These are phyloP conservation scores for Nicotiana tabacum DNA, from an alignment of 257 asterid genomes.

Conservation along the genomic window DNA sequence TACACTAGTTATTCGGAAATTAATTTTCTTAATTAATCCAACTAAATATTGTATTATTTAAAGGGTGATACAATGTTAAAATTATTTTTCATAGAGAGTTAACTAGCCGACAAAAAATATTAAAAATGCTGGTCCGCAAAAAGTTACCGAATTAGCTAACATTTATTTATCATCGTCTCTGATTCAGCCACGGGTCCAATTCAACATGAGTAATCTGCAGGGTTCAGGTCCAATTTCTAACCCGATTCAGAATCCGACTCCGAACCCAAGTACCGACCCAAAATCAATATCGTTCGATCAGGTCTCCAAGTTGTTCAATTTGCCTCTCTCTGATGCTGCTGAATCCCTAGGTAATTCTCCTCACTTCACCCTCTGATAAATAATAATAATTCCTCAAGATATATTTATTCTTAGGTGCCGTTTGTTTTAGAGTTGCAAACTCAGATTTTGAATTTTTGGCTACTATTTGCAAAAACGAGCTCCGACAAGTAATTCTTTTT, in stretches of 20 bases:
- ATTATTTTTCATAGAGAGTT: not conserved
- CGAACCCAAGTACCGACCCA: constrained; percentile 15
- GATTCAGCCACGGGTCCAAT: not conserved
- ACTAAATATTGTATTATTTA: not conserved
- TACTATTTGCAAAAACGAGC: too few relatives aligned
- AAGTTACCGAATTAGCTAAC: too few relatives aligned
- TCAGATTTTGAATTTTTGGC: not conserved
- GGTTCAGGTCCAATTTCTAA: constrained; percentile 20
- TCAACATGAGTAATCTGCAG: constrained; percentile 32
- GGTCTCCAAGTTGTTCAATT: constrained; percentile 45
- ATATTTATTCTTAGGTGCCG: not conserved
- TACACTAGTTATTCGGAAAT: too few relatives aligned
- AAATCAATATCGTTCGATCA: constrained; percentile 42
- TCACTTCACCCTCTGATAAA: not conserved
- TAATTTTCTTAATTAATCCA: too few relatives aligned
- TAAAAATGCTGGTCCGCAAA: too few relatives aligned
- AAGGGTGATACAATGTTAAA: not conserved
- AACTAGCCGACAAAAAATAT: not conserved
- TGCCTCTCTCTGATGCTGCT: constrained; percentile 62
- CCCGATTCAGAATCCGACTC: constrained; percentile 15
- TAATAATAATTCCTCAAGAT: not conserved
- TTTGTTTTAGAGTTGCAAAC: not conserved
- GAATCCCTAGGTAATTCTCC: constrained; percentile 43
- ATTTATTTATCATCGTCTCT: not conserved
- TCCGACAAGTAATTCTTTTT: too few relatives aligned